A percentile compares a stretch with the other conserved stretches of the same genome.
phyloP scores from a whole-genome alignment of 1,139 yeast species.

The Taphrina flavorubra region DNA sequence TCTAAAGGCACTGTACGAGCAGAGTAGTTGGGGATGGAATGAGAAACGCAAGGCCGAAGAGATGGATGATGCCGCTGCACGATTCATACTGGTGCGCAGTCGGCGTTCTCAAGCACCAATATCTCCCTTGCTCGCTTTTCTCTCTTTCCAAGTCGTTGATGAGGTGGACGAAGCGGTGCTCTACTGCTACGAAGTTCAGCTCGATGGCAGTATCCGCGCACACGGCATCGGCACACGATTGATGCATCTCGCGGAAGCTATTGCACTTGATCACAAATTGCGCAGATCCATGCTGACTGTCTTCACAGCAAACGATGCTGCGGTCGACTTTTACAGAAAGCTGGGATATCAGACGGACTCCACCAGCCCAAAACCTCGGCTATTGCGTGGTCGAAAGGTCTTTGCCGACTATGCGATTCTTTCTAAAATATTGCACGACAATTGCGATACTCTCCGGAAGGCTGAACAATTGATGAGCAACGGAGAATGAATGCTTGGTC shows the following conservation, averaged over 20 bases:
- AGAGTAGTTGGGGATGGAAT: slow-evolving; percentile 29
- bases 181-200: slow-evolving; percentile 17
- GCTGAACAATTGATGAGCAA: background rate
- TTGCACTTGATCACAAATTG: background rate
- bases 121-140: background rate
- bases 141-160: slow-evolving; percentile 13
- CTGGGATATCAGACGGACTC: slow-evolving; percentile 9
- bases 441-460: background rate
- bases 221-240: slow-evolving; percentile 7
- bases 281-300: slow-evolving; percentile 21
- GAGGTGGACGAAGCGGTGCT: slow-evolving; percentile 15
- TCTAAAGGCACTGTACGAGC: slow-evolving; percentile 2
- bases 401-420: slow-evolving; percentile 22
- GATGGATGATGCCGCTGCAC: background rate
- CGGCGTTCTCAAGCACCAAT: background rate
- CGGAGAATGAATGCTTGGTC: background rate
- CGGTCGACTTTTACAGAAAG: background rate
- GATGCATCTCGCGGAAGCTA: background rate
- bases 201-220: background rate
- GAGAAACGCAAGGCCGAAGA: slow-evolving; percentile 12
- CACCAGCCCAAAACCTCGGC: slow-evolving; percentile 4
- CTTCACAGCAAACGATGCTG: slow-evolving; percentile 12
- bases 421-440: background rate
- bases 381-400: slow-evolving; percentile 25
- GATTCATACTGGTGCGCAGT: background rate